These are phyloP conservation scores for Aphanomyces cochlioides DNA, from an alignment of 352 stramenopile species.

Conservation along the genomic window DNA sequence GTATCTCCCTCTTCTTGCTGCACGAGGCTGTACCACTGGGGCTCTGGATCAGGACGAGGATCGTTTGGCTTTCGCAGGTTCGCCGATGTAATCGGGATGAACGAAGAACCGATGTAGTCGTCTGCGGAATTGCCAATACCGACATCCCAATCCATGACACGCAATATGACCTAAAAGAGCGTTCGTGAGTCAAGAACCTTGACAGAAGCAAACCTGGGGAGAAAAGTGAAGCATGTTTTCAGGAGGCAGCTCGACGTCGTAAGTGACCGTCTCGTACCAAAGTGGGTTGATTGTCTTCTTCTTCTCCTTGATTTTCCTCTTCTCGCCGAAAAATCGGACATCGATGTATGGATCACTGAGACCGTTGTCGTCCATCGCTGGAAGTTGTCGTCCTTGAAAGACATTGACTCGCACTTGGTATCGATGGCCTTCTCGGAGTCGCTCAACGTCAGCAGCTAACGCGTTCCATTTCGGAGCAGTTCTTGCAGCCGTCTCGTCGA, in stretches of 20 bases:
- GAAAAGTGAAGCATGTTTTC: conserved; percentile 64
- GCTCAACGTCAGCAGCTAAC: conserved; percentile 48
- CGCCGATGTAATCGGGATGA: conserved; percentile 63
- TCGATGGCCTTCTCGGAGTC: conserved; percentile 64
- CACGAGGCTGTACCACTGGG: conserved; percentile 70
- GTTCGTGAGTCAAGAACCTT: not conserved
- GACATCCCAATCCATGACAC: conserved; percentile 72
- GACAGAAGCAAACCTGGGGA: conserved; percentile 41
- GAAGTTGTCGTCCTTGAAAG: conserved; percentile 76
- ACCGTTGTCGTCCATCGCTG: conserved; percentile 79
- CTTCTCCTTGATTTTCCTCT: conserved; percentile 74
- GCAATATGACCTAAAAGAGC: conserved; percentile 46
- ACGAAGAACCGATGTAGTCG: conserved; percentile 30
- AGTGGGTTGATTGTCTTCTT: conserved; percentile 76
- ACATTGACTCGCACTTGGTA: conserved; percentile 84
- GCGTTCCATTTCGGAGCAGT: conserved; percentile 28
- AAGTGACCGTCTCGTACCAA: conserved; percentile 86
- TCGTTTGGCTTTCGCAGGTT: conserved; percentile 11
- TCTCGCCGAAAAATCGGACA: conserved; percentile 76
- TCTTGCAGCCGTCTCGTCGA: conserved; percentile 56
- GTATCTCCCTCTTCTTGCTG: conserved; percentile 71
- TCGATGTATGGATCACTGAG: conserved; percentile 80
- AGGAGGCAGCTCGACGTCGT: conserved; percentile 78
- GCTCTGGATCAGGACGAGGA: conserved; percentile 48
- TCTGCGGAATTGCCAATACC: conserved; percentile 11